Percentiles rank a stretch among this genome's conserved stretches.
These are phyloP conservation scores for Fomitopsis schrenkii DNA, from an alignment of 1,284 basidiomycete genomes.

Conservation along the genomic window DNA sequence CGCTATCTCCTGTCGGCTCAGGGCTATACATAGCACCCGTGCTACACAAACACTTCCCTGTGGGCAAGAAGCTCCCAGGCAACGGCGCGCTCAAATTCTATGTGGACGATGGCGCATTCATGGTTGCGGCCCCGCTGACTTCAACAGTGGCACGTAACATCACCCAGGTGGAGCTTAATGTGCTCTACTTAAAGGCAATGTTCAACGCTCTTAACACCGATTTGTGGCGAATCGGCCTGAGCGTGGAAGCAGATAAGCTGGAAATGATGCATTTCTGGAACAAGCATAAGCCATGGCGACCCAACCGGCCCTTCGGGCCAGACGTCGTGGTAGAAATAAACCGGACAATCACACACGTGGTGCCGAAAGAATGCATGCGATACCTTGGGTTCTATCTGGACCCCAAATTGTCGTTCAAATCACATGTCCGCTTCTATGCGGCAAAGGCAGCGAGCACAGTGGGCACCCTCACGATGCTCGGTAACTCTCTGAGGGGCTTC, in stretches of 20 bases:
- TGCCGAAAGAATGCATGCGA: neutral
- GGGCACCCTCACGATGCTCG: no score
- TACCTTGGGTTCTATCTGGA: slow-evolving; percentile 32
- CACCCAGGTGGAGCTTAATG: neutral
- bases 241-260: slow-evolving; percentile 10
- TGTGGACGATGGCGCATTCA: neutral
- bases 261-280: slow-evolving; percentile 12
- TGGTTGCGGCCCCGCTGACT: neutral
- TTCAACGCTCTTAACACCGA: neutral
- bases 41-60: neutral
- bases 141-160: neutral
- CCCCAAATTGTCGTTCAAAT: slow-evolving; percentile 20
- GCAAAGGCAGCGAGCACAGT: no score
- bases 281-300: neutral
- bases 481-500: no score
- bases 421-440: slow-evolving; percentile 15
- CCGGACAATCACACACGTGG: accelerated
- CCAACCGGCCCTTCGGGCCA: neutral
- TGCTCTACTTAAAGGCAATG: neutral
- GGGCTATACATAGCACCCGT: slow-evolving; percentile 8
- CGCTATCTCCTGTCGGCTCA: slow-evolving; percentile 11
- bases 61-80: neutral
- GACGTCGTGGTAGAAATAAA: neutral
- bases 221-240: neutral
- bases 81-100: neutral